phyloP scores from a whole-genome alignment of 2,329 filamentous ascomycete species.

The Nemania sp. region DNA sequence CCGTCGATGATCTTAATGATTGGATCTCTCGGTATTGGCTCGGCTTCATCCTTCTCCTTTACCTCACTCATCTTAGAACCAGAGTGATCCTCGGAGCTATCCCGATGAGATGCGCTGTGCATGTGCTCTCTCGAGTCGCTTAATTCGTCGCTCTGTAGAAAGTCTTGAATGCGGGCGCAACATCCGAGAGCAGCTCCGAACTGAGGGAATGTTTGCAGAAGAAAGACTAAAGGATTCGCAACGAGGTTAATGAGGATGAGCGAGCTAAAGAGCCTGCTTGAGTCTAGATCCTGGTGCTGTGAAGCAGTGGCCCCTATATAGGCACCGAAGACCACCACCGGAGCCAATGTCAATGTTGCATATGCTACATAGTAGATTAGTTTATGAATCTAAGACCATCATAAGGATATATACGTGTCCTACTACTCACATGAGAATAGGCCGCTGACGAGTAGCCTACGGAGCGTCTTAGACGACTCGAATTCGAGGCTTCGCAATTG shows the following conservation, averaged over 20 bases:
- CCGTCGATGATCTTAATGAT: slow-evolving; percentile 24
- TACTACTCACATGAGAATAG: slow-evolving; percentile 29
- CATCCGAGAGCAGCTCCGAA: slow-evolving; percentile 39
- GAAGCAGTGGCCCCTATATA: slow-evolving; percentile 36
- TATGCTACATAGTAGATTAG: slow-evolving; percentile 27
- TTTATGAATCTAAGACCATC: background rate
- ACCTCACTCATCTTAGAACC: background rate
- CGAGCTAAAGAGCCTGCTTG: slow-evolving; percentile 38
- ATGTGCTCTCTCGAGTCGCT: slow-evolving; percentile 30
- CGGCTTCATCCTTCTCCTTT: slow-evolving; percentile 2
- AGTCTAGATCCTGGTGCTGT: slow-evolving; percentile 28
- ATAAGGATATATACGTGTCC: too few relatives aligned
- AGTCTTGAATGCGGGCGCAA: slow-evolving; percentile 38
- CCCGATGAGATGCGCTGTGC: background rate
- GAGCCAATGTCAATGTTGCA: slow-evolving; percentile 34
- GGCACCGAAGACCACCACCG: slow-evolving; percentile 37
- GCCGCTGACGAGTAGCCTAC: slow-evolving; percentile 26
- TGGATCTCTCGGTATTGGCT: background rate
- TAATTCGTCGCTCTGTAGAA: slow-evolving; percentile 35
- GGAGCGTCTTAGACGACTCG: slow-evolving; percentile 28
- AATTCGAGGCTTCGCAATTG: slow-evolving; percentile 32
- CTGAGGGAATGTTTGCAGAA: slow-evolving; percentile 36
- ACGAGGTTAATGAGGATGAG: slow-evolving; percentile 40
- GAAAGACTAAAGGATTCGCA: slow-evolving; percentile 32
- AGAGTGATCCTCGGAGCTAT: background rate